Base-by-base conservation (phyloP, 495 filamentous ascomycete species). In the Cercophora samala region DNA sequence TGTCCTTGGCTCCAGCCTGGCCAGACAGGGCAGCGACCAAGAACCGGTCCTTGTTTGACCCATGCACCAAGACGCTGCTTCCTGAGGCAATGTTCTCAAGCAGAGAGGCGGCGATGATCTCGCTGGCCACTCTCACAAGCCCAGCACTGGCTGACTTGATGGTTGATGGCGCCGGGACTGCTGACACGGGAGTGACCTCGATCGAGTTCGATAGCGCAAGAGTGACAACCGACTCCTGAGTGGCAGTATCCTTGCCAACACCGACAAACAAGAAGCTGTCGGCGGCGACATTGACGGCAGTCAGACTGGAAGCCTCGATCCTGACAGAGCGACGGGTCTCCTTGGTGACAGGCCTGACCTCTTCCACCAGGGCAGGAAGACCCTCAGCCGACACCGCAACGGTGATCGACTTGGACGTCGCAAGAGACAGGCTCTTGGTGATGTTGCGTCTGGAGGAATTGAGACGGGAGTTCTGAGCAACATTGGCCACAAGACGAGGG, bases 301-400 rank as follows among this genome's bases (percentile, higher is more conserved):
- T 58, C 56, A 58, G 22, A 58, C n/a, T 58, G n/a, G 56, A 58
- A n/a, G n/a, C 56, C 56, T 58, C 56, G 19, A 15, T 3, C n/a
- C 56, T 19, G 8, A 58, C 22, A 3, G 0, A 24, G 4, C 5
- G 52, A 18, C 4, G 17, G 17, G 17, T 54, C 17, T 18, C 52
- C 52, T 54, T 54, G 52, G 52, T 54, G 13, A 54, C 56, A 58
- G 56, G 56, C 4, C 19, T 13, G 11, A 22, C 56, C 22, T 58
- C 19, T 23, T 58, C 17, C 8, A 58, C 22, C 56, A 58, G 22
- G 17, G 56, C 56, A 11, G 56, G 56, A 29, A 29, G 4, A 29
- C 26, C 26, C 4, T 29, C 26, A 29, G 26, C 26, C 26, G 26
- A 29, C 26, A 29, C 3, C 4, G 26, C 26, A 29, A 29, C 26